Percentiles rank a stretch among this genome's conserved stretches.
Conservation (phyloP, 2,329 filamentous ascomycete genomes). For the Sarocladium strictum region DNA sequence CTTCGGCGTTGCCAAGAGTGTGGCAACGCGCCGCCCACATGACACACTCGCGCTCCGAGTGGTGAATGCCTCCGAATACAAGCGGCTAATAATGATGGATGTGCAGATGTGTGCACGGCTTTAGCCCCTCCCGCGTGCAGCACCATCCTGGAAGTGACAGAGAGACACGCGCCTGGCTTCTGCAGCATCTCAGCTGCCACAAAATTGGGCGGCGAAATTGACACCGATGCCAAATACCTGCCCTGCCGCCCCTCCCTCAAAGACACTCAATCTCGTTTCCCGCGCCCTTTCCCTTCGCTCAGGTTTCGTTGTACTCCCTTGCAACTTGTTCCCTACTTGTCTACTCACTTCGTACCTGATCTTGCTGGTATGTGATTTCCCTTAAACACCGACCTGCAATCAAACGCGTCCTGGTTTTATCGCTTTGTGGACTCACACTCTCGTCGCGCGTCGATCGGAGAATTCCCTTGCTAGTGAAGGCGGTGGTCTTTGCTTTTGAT, state of each 20-base stretch:
- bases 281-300: not conserved
- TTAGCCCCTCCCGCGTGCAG: not conserved
- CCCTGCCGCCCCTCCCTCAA: not conserved
- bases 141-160: not conserved
- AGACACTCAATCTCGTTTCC: not conserved
- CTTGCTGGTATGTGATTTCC: not conserved
- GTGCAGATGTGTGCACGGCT: not conserved
- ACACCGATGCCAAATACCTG: not conserved
- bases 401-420: not conserved
- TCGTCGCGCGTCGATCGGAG: not conserved
- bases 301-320: not conserved
- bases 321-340: no score
- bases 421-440: not conserved
- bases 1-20: slow-evolving; percentile 5
- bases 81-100: slow-evolving; percentile 5
- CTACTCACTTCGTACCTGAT: not conserved
- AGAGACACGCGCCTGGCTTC: not conserved
- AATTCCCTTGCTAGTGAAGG: not conserved
- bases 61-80: not conserved
- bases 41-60: not conserved
- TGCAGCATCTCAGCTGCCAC: slow-evolving; percentile 4
- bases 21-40: slow-evolving; percentile 14
- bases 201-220: slow-evolving; percentile 7
- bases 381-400: not conserved
- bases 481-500: not conserved